Evolutionary conservation across 2,329 filamentous ascomycete species (phyloP).

Genomic region (Lachnellula hyalina): DNA sequence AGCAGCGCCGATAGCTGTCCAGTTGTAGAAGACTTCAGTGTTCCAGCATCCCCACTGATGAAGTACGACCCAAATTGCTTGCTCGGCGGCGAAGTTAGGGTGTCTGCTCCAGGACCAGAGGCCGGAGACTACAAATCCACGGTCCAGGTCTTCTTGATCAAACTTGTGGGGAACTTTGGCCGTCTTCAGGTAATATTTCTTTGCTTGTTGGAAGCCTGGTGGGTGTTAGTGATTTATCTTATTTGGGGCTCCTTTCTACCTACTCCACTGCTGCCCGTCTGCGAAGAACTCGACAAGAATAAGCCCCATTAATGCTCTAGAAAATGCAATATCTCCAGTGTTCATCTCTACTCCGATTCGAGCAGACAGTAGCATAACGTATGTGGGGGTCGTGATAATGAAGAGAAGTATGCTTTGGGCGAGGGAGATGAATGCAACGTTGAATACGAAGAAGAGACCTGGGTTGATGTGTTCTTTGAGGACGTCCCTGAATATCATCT

Average conservation of each 20-base stretch:
- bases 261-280: slow-evolving; percentile 90
- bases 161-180: slow-evolving; percentile 64
- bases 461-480: slow-evolving; percentile 61
- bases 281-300: slow-evolving; percentile 70
- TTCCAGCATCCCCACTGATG: slow-evolving; percentile 85
- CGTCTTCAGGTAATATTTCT: slow-evolving; percentile 66
- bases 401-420: slow-evolving; percentile 79
- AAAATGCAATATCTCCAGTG: slow-evolving; percentile 53
- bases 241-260: slow-evolving; percentile 17
- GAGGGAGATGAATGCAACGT: slow-evolving; percentile 83
- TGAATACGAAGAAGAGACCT: slow-evolving; percentile 71
- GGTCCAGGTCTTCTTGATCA: slow-evolving; percentile 71
- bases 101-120: slow-evolving; percentile 87
- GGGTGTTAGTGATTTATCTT: background rate
- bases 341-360: slow-evolving; percentile 51
- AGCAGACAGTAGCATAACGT: slow-evolving; percentile 71
- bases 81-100: slow-evolving; percentile 92
- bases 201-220: slow-evolving; percentile 73
- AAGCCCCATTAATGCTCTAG: slow-evolving; percentile 48
- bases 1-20: slow-evolving; percentile 66
- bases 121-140: slow-evolving; percentile 80
- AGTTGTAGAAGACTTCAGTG: slow-evolving; percentile 67
- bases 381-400: slow-evolving; percentile 73
- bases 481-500: slow-evolving; percentile 51
- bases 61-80: slow-evolving; percentile 79